A percentile compares a stretch with the other conserved stretches of the same genome.
Conservation (phyloP, 192 early-diverging fungal genomes). For the Umbelopsis ramanniana region DNA sequence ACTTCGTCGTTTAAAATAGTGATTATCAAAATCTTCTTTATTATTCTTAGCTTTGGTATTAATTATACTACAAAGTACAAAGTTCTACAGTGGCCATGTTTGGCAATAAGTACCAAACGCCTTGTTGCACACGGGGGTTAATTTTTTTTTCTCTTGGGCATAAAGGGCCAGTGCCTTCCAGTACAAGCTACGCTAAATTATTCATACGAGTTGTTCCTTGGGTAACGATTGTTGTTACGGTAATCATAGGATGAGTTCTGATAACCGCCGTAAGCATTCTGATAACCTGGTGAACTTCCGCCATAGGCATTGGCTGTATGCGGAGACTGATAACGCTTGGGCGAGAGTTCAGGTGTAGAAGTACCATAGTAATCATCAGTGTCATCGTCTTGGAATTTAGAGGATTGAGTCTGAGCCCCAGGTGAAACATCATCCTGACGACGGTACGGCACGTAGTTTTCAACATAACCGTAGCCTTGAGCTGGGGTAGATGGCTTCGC, state of each 20-base stretch:
- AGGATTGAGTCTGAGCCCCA: not conserved
- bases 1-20: not conserved
- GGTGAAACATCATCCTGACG: not conserved
- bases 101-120: not conserved
- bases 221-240: not conserved
- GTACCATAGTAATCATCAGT: not conserved
- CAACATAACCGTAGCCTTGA: not conserved
- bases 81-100: not conserved
- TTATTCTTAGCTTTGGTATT: not conserved
- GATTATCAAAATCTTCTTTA: not conserved
- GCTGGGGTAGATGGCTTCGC: not conserved
- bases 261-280: not conserved
- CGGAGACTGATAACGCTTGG: not conserved
- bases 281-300: not conserved
- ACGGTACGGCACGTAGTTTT: slow-evolving; percentile 8
- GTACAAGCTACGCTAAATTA: not conserved
- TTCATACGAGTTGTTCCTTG: slow-evolving; percentile 6
- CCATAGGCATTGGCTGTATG: not conserved
- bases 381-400: slow-evolving; percentile 4
- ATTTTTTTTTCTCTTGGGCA: not conserved
- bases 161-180: not conserved
- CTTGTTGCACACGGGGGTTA: not conserved
- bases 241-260: not conserved
- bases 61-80: not conserved
- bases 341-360: not conserved